Conservation (phyloP, 345 rosid species). For the Psidium friedrichsthalianum region DNA sequence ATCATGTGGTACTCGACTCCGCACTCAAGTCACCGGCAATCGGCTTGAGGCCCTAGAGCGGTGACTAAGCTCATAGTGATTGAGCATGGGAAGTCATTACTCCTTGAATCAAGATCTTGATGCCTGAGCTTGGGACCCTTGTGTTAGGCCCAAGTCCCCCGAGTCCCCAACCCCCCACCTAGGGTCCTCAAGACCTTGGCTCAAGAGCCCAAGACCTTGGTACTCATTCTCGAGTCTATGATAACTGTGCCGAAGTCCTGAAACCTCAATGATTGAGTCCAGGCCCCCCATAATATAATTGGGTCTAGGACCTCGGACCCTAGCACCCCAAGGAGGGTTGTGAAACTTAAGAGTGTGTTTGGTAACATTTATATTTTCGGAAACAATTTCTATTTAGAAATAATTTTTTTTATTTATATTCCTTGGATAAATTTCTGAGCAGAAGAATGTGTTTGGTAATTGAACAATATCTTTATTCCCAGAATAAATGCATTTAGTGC, state of each 20-base stretch:
- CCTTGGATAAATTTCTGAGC: no score
- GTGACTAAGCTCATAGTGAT: not conserved
- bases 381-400: no score
- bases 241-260: not conserved
- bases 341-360: not conserved
- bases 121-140: not conserved
- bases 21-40: not conserved
- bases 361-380: no score
- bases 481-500: no score
- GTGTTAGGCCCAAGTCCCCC: not conserved
- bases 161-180: not conserved
- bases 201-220: not conserved
- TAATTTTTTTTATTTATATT: no score
- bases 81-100: not conserved
- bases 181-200: not conserved
- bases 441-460: no score
- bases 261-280: not conserved
- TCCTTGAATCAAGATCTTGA: not conserved
- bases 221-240: not conserved
- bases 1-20: rapidly evolving
- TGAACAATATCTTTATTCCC: no score
- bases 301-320: rapidly evolving
- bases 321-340: not conserved
- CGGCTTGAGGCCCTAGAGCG: rapidly evolving
- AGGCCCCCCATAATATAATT: not conserved